Percentiles rank a stretch among this genome's conserved stretches.
phyloP scores from a whole-genome alignment of 1,284 basidiomycete genomes.

The Wolfiporia cocos region DNA sequence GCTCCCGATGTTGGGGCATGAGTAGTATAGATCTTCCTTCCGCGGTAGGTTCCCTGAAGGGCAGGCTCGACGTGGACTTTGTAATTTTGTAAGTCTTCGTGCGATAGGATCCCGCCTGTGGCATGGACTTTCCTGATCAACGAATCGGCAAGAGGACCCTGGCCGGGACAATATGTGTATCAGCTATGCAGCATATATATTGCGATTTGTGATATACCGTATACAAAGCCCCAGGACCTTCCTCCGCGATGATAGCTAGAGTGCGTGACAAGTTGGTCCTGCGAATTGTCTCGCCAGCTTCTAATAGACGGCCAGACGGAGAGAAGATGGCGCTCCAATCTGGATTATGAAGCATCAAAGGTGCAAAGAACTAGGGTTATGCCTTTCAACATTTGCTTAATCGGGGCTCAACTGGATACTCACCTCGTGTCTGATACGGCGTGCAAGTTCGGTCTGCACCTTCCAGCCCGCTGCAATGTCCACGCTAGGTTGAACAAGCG shows the following conservation, averaged over 20 bases:
- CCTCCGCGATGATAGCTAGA: constrained; percentile 54
- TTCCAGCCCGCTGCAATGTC: constrained; percentile 74
- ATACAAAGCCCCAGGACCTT: constrained; percentile 74
- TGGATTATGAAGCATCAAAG: constrained; percentile 68
- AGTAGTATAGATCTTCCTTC: constrained; percentile 79
- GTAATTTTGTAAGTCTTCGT: constrained; percentile 69
- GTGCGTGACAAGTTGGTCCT: constrained; percentile 69
- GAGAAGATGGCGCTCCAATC: constrained; percentile 83
- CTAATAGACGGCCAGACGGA: constrained; percentile 64
- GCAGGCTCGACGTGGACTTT: constrained; percentile 67
- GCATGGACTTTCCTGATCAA: constrained; percentile 61
- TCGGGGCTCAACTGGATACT: too few relatives aligned
- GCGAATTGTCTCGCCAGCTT: constrained; percentile 69
- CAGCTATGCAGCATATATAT: constrained; percentile 8
- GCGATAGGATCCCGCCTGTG: constrained; percentile 77
- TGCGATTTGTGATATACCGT: constrained; percentile 37
- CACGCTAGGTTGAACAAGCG: constrained; percentile 72
- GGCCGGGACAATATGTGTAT: constrained; percentile 6
- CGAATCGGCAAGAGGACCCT: constrained; percentile 74
- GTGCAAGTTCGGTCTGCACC: constrained; percentile 70
- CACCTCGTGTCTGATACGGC: constrained; percentile 57
- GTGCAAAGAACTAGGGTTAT: constrained; percentile 37
- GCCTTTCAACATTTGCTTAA: too few relatives aligned
- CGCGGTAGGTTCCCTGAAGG: constrained; percentile 70
- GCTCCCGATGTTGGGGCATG: constrained; percentile 81